phyloP scores from a whole-genome alignment of 2,329 filamentous ascomycete species.

The Leptographium radiaticola region DNA sequence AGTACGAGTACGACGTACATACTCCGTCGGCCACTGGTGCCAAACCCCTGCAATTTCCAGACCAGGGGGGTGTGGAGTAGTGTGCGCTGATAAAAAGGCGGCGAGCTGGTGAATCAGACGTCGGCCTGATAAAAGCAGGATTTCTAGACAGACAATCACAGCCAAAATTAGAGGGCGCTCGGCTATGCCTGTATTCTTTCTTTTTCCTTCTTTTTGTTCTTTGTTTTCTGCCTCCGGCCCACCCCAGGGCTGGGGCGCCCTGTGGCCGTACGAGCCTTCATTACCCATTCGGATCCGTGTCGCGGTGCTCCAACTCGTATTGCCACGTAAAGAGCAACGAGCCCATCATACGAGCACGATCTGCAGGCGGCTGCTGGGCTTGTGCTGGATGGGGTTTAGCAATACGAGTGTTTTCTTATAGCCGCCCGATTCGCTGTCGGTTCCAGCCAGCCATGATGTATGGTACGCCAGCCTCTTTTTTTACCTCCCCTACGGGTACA shows the following conservation, averaged over 20 bases:
- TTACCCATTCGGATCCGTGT: background rate
- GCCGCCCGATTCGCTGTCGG: background rate
- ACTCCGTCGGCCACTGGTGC: too few relatives aligned
- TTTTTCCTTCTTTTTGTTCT: background rate
- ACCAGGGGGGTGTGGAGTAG: background rate
- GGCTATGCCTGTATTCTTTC: background rate
- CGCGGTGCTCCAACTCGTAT: background rate
- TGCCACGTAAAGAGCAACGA: background rate
- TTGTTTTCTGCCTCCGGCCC: too few relatives aligned
- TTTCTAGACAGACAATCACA: background rate
- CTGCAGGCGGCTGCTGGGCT: background rate
- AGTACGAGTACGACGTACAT: too few relatives aligned
- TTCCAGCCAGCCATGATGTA: background rate
- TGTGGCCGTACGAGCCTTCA: background rate
- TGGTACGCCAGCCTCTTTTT: background rate
- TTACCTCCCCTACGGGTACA: background rate
- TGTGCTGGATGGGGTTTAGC: background rate
- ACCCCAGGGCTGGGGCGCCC: too few relatives aligned
- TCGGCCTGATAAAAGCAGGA: background rate
- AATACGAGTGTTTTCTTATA: background rate
- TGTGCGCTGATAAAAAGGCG: background rate
- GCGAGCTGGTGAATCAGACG: background rate
- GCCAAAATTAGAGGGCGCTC: background rate
- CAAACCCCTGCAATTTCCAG: background rate
- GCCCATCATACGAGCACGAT: background rate